Evolutionary conservation across 305 asterid species (phyloP).

Genomic region (Solanum chacoense): DNA sequence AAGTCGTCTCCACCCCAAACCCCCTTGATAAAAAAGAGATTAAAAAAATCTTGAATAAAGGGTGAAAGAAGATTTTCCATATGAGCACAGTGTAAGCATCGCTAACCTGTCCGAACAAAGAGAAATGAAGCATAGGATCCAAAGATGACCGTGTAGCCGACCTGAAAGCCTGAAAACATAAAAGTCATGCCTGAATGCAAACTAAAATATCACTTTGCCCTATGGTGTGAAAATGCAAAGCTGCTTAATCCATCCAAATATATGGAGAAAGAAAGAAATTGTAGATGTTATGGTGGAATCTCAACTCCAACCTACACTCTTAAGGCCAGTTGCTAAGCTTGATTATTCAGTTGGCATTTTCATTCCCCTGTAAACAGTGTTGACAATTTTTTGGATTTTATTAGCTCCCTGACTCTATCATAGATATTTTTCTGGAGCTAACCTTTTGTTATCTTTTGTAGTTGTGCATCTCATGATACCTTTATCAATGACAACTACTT

Average conservation of each 20-base stretch:
- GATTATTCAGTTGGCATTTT: not conserved
- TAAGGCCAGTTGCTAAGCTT: not conserved
- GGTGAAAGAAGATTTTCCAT: not conserved
- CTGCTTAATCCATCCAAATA: not conserved
- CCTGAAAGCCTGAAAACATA: conserved; percentile 66
- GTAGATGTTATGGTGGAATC: not conserved
- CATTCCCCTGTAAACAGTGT: not conserved
- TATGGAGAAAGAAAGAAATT: not conserved
- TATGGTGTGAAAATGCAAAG: not conserved
- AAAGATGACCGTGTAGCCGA: conserved; percentile 80
- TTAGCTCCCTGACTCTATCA: not conserved
- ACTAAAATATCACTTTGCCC: not conserved
- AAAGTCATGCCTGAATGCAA: not conserved
- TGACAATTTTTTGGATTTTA: not conserved
- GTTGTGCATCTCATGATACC: not conserved
- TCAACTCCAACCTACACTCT: not conserved
- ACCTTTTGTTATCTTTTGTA: not conserved
- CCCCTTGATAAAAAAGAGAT: not conserved
- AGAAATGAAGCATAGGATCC: conserved; percentile 36
- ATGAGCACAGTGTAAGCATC: conserved; percentile 3
- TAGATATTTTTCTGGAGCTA: not conserved
- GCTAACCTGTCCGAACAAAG: conserved; percentile 47
- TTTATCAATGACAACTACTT: not conserved
- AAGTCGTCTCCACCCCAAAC: not conserved
- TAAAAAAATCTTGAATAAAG: not conserved